Base-by-base conservation (phyloP, 1,284 basidiomycete species). In the Ustilago cynodontis region DNA sequence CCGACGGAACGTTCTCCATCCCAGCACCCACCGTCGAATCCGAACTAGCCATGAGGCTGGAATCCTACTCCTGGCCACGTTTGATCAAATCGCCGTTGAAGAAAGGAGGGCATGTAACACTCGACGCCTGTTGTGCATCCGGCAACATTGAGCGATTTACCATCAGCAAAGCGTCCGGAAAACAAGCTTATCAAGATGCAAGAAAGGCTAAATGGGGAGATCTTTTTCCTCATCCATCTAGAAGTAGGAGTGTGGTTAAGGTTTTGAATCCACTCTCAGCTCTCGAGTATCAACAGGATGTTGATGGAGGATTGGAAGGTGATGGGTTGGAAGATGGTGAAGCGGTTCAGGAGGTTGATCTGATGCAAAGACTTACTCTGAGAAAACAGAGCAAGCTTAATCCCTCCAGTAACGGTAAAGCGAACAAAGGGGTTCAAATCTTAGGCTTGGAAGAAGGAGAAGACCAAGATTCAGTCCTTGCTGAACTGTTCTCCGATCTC, bases 161-260 rank as follows among this genome's bases (percentile, higher is more conserved):
- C 2, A 91, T 97, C 49, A 92, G 95, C 2, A 94, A 91, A 81
- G 95, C 94, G 0, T 93, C 95, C 86, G 95, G 95, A 9, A 95
- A 94, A 85, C 95, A 98, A 84, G 90, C 91, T 0, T 99, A 92
- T 85, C 95, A 98, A 82, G 97, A 99, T 85, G 95, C 95, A 1
- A 91, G 96, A 51, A 98, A 98, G 87, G 91, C 93, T 0, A 88
- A 87, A 22, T 98, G 95, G 94, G 97, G 97, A 13, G 97, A 99
- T 85, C 88, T 94, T 13, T 98, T 97, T 87, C 96, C 97, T 4
- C 95, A 98, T 49, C 61, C 73, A 1, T 22, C 64, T 3, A 53
- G 68, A 1, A 16, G 37, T 13, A 31, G 49, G 22, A 67, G 60
- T 20, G 73, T 76, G 0, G 45, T 76, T 24, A 67, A 64, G 37